Base-by-base conservation (phyloP, 805 yeast genomes). In the Wickerhamomyces sydowiorum region DNA sequence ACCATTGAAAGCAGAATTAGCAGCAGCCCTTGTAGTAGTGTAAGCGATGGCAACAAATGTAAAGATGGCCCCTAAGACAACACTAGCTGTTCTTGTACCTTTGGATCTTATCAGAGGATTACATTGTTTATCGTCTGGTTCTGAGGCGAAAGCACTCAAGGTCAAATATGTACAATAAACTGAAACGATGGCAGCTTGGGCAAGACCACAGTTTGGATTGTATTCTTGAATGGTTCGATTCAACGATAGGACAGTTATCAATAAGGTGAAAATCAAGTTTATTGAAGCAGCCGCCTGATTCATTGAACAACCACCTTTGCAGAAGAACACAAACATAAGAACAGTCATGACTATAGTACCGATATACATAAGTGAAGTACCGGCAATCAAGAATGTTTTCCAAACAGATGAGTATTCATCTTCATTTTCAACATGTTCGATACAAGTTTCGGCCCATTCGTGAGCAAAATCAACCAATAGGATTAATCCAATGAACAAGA, bases 401-500 rank as follows among this genome's bases (percentile, higher is more conserved):
- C 98, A 93, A 52, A 86, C 72, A 4, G 61, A 46, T 43, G 70
- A 63, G 39, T 64, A 52, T 42, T 77, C 79, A 36, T 80, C 85
- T 44, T 85, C 91, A 53, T 82, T 80, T 59, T 93, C 98, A 33
- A 93, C 87, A 53, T 88, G 86, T 50, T 83, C 89, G 41, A 93
- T 73, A 61, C 99, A 93, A 7, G 85, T 86, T 55, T 93, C 99
- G 0, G 98, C 97, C 96, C 97, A 93, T 52, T 91, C 91, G 63
- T 93, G 98, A 4, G 99, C 98, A 71, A 88, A 93, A 62, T 93
- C 99, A 25, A 93, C 97, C 38, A 93, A 68, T 38, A 93, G 69
- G 13, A 95, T 84, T 44, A 93, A 73, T 1, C 99, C 99, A 46
- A 93, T 86, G 14, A 93, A 80, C 29, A 91, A 76, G 65, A 93